phyloP scores from a whole-genome alignment of 805 yeast species.

The Lipomyces lipofer region DNA sequence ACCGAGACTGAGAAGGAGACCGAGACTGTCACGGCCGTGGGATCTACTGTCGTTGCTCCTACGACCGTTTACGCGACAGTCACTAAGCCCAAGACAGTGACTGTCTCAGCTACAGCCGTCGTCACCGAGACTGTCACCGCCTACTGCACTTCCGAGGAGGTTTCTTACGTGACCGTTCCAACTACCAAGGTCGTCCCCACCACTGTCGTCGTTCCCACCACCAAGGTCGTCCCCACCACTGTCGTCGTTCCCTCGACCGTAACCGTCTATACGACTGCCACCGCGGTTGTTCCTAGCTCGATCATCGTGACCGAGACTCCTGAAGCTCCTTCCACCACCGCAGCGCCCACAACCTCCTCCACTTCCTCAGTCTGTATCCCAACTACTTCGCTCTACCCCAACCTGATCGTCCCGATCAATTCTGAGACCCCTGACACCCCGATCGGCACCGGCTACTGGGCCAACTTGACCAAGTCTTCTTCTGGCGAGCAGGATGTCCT shows the following conservation, averaged over 20 bases:
- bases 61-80: conserved; percentile 22
- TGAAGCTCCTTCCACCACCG: conserved; percentile 3
- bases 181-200: conserved; percentile 11
- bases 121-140: conserved; percentile 17
- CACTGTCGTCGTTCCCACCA: conserved; percentile 16
- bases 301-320: conserved; percentile 11
- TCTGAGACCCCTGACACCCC: conserved; percentile 27
- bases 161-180: conserved; percentile 20
- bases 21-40: conserved; percentile 25
- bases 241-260: conserved; percentile 21
- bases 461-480: conserved; percentile 28
- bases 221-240: conserved; percentile 13
- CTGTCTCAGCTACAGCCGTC: conserved; percentile 21
- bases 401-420: conserved; percentile 31
- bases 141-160: conserved; percentile 8
- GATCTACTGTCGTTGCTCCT: conserved; percentile 22
- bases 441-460: conserved; percentile 30
- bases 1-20: conserved; percentile 24
- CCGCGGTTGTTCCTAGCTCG: conserved; percentile 18
- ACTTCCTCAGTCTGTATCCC: conserved; percentile 27
- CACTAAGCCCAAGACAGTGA: conserved; percentile 16
- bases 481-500: conserved; percentile 29
- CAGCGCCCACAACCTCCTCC: conserved; percentile 10
- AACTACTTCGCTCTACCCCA: conserved; percentile 26
- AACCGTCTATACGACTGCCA: conserved; percentile 14